Percentiles rank a stretch among this genome's conserved stretches.
These are phyloP conservation scores for Pyrenophora teres DNA, from an alignment of 2,329 filamentous ascomycete genomes.

Conservation along the genomic window DNA sequence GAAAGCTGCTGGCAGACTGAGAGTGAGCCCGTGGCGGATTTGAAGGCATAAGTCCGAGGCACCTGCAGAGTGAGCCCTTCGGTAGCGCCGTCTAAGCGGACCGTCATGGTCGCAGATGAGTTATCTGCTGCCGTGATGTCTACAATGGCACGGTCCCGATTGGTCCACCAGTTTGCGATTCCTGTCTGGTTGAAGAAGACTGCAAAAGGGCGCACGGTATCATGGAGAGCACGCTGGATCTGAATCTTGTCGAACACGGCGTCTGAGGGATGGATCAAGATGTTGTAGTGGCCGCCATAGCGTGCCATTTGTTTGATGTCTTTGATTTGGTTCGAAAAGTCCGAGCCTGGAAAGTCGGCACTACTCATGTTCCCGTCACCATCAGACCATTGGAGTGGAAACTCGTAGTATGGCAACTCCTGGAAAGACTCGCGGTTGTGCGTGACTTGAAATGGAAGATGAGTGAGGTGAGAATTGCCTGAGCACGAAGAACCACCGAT, in stretches of 20 bases:
- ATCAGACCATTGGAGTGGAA: slow-evolving; percentile 13
- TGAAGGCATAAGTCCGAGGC: slow-evolving; percentile 3
- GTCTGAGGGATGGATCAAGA: slow-evolving; percentile 15
- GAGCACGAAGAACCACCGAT: slow-evolving; percentile 11
- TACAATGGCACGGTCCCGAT: slow-evolving; percentile 5
- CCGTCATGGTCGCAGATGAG: slow-evolving; percentile 7
- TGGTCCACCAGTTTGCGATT: slow-evolving; percentile 14
- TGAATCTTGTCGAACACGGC: slow-evolving; percentile 14
- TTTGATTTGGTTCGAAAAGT: slow-evolving; percentile 10
- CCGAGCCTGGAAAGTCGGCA: slow-evolving; percentile 9
- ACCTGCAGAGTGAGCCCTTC: slow-evolving; percentile 11
- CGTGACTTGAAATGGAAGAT: slow-evolving; percentile 13
- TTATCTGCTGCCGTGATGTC: slow-evolving; percentile 1
- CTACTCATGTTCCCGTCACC: slow-evolving; percentile 15
- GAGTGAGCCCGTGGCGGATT: slow-evolving; percentile 8
- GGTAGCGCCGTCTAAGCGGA: slow-evolving; percentile 5
- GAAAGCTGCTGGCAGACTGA: slow-evolving; percentile 11
- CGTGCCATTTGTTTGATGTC: slow-evolving; percentile 13
- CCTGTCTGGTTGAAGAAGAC: slow-evolving; percentile 15
- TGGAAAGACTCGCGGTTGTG: slow-evolving; percentile 12
- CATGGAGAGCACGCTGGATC: slow-evolving; percentile 8
- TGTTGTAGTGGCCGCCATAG: slow-evolving; percentile 14
- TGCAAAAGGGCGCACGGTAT: slow-evolving; percentile 9
- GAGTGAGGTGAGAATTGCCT: slow-evolving; percentile 11
- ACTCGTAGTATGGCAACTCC: slow-evolving; percentile 14